Conservation (phyloP, 371 early-diverging fungal species). For the Entomophthora muscae region DNA sequence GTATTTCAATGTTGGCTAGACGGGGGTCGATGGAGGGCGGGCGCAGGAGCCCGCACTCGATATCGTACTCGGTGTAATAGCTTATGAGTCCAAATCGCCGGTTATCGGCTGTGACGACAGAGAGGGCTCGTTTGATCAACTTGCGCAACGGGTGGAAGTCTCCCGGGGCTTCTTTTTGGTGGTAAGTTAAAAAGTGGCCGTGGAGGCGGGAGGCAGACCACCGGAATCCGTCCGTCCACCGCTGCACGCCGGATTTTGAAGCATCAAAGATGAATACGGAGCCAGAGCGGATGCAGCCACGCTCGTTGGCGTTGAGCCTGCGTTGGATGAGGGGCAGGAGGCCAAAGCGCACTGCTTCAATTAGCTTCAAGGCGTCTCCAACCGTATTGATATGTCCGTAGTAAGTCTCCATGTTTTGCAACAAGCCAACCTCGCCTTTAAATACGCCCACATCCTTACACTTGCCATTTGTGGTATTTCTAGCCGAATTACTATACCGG, state of each 20-base stretch:
- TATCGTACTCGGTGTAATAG: not conserved
- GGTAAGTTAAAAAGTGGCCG: constrained; percentile 59
- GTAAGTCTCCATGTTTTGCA: constrained; percentile 42
- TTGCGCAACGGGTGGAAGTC: not conserved
- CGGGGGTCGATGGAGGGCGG: not conserved
- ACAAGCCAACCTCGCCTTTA: not conserved
- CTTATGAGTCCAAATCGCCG: not conserved
- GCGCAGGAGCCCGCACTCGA: not conserved
- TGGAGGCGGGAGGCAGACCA: constrained; percentile 74
- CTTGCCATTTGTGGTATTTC: not conserved
- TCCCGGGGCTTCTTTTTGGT: constrained; percentile 19
- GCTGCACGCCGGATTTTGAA: constrained; percentile 60
- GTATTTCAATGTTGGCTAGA: not conserved
- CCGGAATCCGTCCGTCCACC: constrained; percentile 77
- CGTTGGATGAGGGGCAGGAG: constrained; percentile 39
- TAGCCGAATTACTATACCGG: not conserved
- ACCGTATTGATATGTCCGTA: constrained; percentile 49
- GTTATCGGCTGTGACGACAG: not conserved
- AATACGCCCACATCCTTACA: not conserved
- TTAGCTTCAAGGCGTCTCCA: constrained; percentile 52
- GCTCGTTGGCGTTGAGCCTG: constrained; percentile 52
- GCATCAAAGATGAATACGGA: constrained; percentile 69
- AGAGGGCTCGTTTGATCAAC: not conserved
- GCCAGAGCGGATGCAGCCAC: constrained; percentile 43
- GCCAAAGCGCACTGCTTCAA: constrained; percentile 54